Conservation (phyloP, 2,329 filamentous ascomycete species). For the Plectosphaerella sp. region DNA sequence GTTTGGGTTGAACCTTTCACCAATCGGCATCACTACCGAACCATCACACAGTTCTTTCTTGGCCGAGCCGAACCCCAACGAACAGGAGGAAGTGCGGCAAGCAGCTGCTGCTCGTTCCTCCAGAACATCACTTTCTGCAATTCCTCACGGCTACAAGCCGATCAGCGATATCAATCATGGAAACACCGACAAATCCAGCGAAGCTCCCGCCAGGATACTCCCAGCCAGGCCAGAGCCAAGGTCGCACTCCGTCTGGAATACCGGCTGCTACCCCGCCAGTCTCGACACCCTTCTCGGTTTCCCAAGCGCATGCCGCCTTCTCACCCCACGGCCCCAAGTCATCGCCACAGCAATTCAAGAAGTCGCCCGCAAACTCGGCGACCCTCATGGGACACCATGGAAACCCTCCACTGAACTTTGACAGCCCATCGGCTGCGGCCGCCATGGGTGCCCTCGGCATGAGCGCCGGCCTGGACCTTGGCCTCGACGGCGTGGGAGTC, state of each 20-base stretch:
- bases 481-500: slow-evolving; percentile 46
- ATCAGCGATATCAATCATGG: no score
- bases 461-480: slow-evolving; percentile 44
- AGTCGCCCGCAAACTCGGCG: slow-evolving; percentile 52
- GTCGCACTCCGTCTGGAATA: slow-evolving; percentile 45
- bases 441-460: slow-evolving; percentile 54
- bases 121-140: no score
- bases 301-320: slow-evolving; percentile 51
- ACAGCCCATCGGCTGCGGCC: slow-evolving; percentile 60
- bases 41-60: no score
- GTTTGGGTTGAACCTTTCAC: no score
- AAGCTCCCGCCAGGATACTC: no score
- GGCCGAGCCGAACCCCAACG: no score
- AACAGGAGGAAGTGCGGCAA: no score
- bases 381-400: slow-evolving; percentile 42
- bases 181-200: no score
- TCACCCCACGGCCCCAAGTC: slow-evolving; percentile 54
- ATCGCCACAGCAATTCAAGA: slow-evolving; percentile 61
- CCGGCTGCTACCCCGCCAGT: slow-evolving; percentile 60
- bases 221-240: slow-evolving; percentile 40
- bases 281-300: slow-evolving; percentile 59
- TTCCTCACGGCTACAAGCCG: no score
- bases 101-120: no score
- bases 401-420: slow-evolving; percentile 50
- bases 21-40: no score